Percentiles rank a stretch among this genome's conserved stretches.
Evolutionary conservation across 495 filamentous ascomycete species (phyloP).

Genomic region (Penicillium dipodomyicola): DNA sequence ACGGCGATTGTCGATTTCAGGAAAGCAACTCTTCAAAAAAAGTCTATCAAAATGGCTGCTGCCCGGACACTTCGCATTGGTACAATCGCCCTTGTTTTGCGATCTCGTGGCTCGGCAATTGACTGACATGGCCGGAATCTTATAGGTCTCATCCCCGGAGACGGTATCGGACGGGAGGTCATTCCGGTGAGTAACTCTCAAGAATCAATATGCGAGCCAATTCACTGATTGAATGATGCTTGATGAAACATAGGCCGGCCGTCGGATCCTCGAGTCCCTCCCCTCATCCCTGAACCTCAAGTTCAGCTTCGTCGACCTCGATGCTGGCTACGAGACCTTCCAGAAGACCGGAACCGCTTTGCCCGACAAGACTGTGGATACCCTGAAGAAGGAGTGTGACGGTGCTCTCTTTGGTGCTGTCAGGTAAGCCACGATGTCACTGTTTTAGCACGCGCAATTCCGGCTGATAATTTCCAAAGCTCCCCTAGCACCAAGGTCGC

Average conservation of each 20-base stretch:
- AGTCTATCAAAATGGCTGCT: constrained; percentile 45
- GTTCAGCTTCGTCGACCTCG: constrained; percentile 89
- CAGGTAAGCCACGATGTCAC: constrained; percentile 42
- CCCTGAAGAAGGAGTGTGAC: constrained; percentile 84
- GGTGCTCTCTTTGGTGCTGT: constrained; percentile 97
- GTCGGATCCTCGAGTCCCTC: constrained; percentile 84
- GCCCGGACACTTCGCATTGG: constrained; percentile 57
- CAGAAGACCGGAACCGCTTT: constrained; percentile 81
- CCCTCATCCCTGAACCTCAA: constrained; percentile 78
- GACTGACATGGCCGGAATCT: constrained; percentile 22
- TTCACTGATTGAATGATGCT: constrained; percentile 18
- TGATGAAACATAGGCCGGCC: constrained; percentile 60
- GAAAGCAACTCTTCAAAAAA: constrained; percentile 24
- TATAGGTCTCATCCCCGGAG: constrained; percentile 90
- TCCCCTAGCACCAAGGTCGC: constrained; percentile 84
- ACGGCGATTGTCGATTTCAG: constrained; percentile 30
- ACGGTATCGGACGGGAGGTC: constrained; percentile 97
- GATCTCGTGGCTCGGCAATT: constrained; percentile 12
- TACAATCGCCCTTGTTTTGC: constrained; percentile 27
- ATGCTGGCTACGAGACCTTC: constrained; percentile 92
- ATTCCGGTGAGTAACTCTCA: constrained; percentile 62
- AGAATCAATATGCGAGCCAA: constrained; percentile 12
- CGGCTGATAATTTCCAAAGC: constrained; percentile 31
- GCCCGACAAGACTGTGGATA: constrained; percentile 84
- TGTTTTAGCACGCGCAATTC: background rate